A percentile compares a stretch with the other conserved stretches of the same genome.
Conservation (phyloP, 257 asterid species). For the Nicotiana obtusifolia region DNA sequence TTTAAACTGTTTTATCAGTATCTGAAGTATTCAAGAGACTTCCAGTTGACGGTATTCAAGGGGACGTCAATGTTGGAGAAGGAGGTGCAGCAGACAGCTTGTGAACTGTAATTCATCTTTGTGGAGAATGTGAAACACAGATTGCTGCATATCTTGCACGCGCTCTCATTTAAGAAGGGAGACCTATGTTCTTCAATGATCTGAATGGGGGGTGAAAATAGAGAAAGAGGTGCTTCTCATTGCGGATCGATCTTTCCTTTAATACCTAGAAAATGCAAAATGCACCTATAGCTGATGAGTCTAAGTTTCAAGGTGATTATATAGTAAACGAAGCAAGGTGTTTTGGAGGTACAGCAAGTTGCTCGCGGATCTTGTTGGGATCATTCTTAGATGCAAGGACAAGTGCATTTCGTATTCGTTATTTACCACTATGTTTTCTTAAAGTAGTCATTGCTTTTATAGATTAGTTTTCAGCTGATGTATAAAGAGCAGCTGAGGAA, state of each 20-base stretch:
- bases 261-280: neutral
- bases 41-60: conserved; percentile 72
- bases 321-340: neutral
- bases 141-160: neutral
- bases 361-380: neutral
- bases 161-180: neutral
- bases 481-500: conserved; percentile 4
- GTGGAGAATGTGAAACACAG: neutral
- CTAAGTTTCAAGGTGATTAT: neutral
- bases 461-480: conserved; percentile 11
- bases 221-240: neutral
- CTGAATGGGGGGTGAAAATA: neutral
- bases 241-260: neutral
- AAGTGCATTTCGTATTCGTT: neutral
- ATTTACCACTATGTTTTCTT: neutral
- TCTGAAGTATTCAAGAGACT: conserved; percentile 58
- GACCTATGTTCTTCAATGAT: neutral
- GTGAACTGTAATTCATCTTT: conserved; percentile 2
- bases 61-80: conserved; percentile 88
- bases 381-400: neutral
- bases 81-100: conserved; percentile 42
- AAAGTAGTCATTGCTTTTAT: neutral
- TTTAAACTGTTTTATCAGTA: conserved; percentile 4
- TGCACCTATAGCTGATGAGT: neutral
- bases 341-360: neutral